Base-by-base conservation (phyloP, 306 rosid species). In the Albizia julibrissin region DNA sequence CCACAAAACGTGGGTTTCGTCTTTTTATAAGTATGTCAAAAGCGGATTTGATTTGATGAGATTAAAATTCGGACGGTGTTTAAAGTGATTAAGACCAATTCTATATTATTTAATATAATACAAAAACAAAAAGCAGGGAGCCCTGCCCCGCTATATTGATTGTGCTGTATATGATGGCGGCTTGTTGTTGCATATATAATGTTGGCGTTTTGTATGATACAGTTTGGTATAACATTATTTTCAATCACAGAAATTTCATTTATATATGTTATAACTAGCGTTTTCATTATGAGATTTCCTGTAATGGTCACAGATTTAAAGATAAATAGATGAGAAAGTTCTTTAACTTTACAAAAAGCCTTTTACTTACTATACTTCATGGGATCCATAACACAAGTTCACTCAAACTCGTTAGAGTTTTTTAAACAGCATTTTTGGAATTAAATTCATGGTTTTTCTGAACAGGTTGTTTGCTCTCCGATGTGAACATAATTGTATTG, bases 1-100 rank as follows among this genome's bases (percentile, higher is more conserved):
- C 76, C 75, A 24, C 76, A 56, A 58, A 47, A 44, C 64, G 29
- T 72, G 73, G 85, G 58, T 21, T 54, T 52, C 59, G 74, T 77
- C 71, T 29, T 54, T 85, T 14, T 33, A 50, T 50, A 78, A 44
- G 65, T n/a, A 69, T 42, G 75, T 59, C 16, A 43, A 71, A 43
- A 69, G 52, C 7, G 54, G 8, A 64, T 31, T 64, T 65, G 42
- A 75, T 26, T 80, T 47, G 47, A 75, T 79, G 43, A 68, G 39
- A 79, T 78, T 29, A 77, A 50, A 69, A 74, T 67, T 79, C 54
- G 49, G 11, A 71, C 37, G 40, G 8, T 62, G 64, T 69, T 27
- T 21, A 50, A 80, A 80, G 79, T n/a, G 24, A 42, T 16, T 50
- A 50, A 50, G n/a, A 11, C 22, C 80, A n/a, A 56, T 54, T 50